Conservation (phyloP, 2,329 filamentous ascomycete species). For the Thelonectria blattea region DNA sequence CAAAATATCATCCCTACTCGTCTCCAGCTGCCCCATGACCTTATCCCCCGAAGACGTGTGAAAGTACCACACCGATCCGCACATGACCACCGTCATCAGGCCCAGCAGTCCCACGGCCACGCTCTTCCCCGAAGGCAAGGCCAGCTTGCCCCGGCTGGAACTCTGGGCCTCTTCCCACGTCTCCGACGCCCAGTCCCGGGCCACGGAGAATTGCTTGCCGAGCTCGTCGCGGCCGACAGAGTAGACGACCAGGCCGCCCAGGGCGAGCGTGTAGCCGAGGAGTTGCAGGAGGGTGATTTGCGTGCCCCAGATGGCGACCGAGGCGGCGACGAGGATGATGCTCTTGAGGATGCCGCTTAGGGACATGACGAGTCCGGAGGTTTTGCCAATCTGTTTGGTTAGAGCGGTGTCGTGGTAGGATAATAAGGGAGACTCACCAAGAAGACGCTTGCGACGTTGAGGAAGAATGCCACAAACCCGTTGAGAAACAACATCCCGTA, state of each 20-base stretch:
- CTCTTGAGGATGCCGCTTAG: constrained; percentile 88
- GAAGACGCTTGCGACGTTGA: constrained; percentile 12
- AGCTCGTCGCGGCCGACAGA: constrained; percentile 49
- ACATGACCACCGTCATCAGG: constrained; percentile 30
- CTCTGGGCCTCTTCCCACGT: constrained; percentile 27
- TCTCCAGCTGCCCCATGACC: neutral
- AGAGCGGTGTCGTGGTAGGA: neutral
- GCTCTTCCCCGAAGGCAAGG: constrained; percentile 26
- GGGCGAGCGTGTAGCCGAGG: constrained; percentile 78
- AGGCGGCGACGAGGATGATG: constrained; percentile 79
- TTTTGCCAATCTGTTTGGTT: constrained; percentile 76
- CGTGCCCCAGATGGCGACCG: constrained; percentile 80
- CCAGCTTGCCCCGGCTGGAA: constrained; percentile 26
- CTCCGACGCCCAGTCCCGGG: constrained; percentile 33
- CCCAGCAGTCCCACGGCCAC: constrained; percentile 33
- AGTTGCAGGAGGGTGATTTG: constrained; percentile 73
- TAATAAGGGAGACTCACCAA: neutral
- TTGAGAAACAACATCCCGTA: constrained; percentile 11
- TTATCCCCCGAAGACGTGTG: constrained; percentile 1
- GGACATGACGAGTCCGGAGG: constrained; percentile 84
- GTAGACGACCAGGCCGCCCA: constrained; percentile 57
- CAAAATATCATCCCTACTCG: constrained; percentile 6
- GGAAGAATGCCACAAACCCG: constrained; percentile 12
- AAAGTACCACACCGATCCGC: constrained; percentile 5
- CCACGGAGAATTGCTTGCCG: constrained; percentile 29